Evolutionary conservation across 1,284 basidiomycete species (phyloP).

Genomic region (Marasmius oreades): DNA sequence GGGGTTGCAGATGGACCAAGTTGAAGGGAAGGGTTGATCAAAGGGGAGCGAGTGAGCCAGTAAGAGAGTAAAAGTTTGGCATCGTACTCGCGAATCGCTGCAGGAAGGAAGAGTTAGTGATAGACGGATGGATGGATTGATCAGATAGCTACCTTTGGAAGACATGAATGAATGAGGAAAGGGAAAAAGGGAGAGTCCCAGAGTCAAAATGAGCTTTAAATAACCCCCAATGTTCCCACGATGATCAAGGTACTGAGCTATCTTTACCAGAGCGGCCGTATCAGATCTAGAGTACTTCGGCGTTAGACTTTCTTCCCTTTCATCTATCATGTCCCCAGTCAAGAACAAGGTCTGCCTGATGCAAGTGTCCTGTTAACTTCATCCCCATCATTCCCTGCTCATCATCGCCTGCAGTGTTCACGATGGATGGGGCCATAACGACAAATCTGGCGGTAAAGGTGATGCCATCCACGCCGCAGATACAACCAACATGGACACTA

Average conservation of each 20-base stretch:
- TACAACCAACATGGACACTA: constrained; percentile 85
- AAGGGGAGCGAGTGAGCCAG: constrained; percentile 87
- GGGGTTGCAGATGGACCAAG: constrained; percentile 50
- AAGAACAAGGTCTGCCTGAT: constrained; percentile 91
- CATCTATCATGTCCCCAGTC: constrained; percentile 31
- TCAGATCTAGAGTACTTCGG: too few relatives aligned
- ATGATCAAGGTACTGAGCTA: background rate
- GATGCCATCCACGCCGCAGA: constrained; percentile 82
- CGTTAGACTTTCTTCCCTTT: background rate
- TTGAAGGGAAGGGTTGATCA: constrained; percentile 41
- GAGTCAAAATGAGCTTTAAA: background rate
- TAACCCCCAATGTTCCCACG: constrained; percentile 14
- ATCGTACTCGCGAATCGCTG: constrained; percentile 92
- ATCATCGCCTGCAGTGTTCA: constrained; percentile 64
- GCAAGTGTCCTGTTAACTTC: constrained; percentile 34
- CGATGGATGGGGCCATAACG: constrained; percentile 88
- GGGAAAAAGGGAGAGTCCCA: constrained; percentile 3
- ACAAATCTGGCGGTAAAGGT: constrained; percentile 67
- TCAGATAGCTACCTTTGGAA: constrained; percentile 27
- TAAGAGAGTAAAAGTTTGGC: constrained; percentile 92
- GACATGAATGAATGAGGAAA: constrained; percentile 25
- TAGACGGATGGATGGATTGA: constrained; percentile 8
- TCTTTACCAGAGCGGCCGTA: background rate
- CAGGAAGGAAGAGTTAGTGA: constrained; percentile 2
- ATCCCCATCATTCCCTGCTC: background rate